Percentiles rank a stretch among this genome's conserved stretches.
These are phyloP conservation scores for Stagonosporopsis tanaceti DNA, from an alignment of 2,329 filamentous ascomycete genomes.

Conservation along the genomic window DNA sequence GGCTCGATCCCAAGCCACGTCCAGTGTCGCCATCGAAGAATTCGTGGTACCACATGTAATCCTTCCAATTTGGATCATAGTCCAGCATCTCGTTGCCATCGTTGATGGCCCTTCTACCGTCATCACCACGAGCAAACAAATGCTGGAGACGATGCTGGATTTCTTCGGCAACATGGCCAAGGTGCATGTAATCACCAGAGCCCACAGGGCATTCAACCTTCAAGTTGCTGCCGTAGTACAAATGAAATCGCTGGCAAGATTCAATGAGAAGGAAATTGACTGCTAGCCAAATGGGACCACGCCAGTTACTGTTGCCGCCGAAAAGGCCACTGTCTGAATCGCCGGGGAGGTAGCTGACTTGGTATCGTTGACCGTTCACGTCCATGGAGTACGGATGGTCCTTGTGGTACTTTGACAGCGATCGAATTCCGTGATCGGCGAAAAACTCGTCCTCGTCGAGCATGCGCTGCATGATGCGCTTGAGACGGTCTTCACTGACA, in stretches of 20 bases:
- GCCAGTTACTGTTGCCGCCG: slow-evolving; percentile 97
- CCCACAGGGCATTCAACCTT: slow-evolving; percentile 94
- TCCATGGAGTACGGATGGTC: slow-evolving; percentile 93
- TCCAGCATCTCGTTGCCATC: slow-evolving; percentile 84
- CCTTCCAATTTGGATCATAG: slow-evolving; percentile 92
- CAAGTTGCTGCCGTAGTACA: slow-evolving; percentile 90
- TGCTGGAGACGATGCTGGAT: slow-evolving; percentile 94
- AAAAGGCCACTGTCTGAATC: slow-evolving; percentile 96
- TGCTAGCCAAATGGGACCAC: slow-evolving; percentile 91
- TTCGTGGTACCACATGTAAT: slow-evolving; percentile 94
- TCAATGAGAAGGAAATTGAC: slow-evolving; percentile 96
- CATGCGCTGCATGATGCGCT: slow-evolving; percentile 90
- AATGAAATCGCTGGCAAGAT: slow-evolving; percentile 91
- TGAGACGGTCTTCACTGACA: slow-evolving; percentile 90
- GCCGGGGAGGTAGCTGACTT: slow-evolving; percentile 89
- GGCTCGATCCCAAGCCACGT: slow-evolving; percentile 86
- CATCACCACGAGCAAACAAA: slow-evolving; percentile 82
- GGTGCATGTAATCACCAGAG: slow-evolving; percentile 93
- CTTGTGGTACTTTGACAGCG: slow-evolving; percentile 89
- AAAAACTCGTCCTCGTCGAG: slow-evolving; percentile 94
- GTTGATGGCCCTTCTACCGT: slow-evolving; percentile 89
- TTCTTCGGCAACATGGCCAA: slow-evolving; percentile 93
- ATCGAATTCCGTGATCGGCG: slow-evolving; percentile 87
- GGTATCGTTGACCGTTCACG: slow-evolving; percentile 89
- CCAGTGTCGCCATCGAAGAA: slow-evolving; percentile 96